Percentiles rank a stretch among this genome's conserved stretches.
These are phyloP conservation scores for Suillus cothurnatus DNA, from an alignment of 768 basidiomycete species.

Conservation along the genomic window DNA sequence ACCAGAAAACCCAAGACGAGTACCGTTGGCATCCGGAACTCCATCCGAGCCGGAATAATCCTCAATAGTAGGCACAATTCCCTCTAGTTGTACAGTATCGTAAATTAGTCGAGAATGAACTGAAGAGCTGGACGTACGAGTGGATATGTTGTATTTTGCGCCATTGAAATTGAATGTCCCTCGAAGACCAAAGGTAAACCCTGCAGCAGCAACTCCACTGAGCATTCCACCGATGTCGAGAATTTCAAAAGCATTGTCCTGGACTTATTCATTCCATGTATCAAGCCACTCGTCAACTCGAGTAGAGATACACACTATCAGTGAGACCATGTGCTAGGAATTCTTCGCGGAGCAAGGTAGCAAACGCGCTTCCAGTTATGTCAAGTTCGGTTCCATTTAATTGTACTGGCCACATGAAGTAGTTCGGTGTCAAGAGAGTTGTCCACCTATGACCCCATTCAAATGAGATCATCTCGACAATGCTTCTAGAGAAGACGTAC, in stretches of 20 bases:
- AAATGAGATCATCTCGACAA: background rate
- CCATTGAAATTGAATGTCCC: conserved; percentile 20
- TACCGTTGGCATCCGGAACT: background rate
- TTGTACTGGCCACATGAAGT: background rate
- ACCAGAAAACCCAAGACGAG: conserved; percentile 7
- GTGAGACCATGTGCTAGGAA: background rate
- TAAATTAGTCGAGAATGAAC: background rate
- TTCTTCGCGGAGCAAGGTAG: conserved; percentile 1
- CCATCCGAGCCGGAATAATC: conserved; percentile 4
- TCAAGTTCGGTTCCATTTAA: conserved; percentile 13
- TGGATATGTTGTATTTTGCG: conserved; percentile 20
- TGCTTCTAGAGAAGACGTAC: background rate
- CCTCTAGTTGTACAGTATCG: background rate
- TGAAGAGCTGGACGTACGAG: background rate
- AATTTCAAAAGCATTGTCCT: conserved; percentile 6
- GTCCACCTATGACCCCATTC: conserved; percentile 12
- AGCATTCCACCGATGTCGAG: conserved; percentile 9
- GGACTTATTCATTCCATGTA: background rate
- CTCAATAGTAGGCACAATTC: conserved; percentile 5
- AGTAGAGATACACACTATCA: background rate
- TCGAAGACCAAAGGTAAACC: conserved; percentile 1
- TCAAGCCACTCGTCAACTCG: background rate
- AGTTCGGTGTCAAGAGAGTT: conserved; percentile 13
- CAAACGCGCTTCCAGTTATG: conserved; percentile 8
- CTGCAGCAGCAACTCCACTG: conserved; percentile 15